Base-by-base conservation (phyloP, 306 rosid species). In the Arachis hypogaea region DNA sequence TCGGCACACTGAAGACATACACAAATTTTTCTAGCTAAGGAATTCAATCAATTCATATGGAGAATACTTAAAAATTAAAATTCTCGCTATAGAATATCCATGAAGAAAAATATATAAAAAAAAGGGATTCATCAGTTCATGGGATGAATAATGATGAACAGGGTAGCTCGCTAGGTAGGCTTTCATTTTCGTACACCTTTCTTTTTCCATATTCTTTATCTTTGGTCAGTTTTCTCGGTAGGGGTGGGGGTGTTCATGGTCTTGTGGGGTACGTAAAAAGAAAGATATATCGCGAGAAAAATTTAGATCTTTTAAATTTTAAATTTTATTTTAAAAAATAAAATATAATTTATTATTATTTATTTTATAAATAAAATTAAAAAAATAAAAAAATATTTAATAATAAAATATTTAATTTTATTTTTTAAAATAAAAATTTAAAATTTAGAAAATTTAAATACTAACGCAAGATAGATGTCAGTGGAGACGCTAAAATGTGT, bases 401-500 rank as follows among this genome's bases (percentile, higher is more conserved):
- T 14, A 14, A 14, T 14, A 14, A 14, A 14, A 14, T 14, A 14
- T 14, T 14, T 14, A 14, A 14, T 14, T 14, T 14, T 14, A 14
- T 14, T 14, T 14, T 14, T 14, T 14, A 14, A 14, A 14, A 14
- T 14, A 14, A 14, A 14, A 14, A 14, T 14, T 14, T 14, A 14
- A 14, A 14, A 14, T 14, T 14, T 14, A 14, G 14, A 14, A 14
- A 14, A 14, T 14, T 14, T 14, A 14, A 14, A 14, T 14, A 14
- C 14, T 14, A 14, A 14, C 14, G 14, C 14, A 14, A 14, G 28
- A 22, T 22, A 22, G 28, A 22, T 22, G 28, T 22, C 28, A 70
- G 76, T 29, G 50, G 12, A 77, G 54, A 43, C 40, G 11, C 16
- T 45, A 55, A 63, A 68, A 59, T 41, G 43, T n/a, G 63, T 42